These are phyloP conservation scores for Plasmodiophora brassicae DNA, from an alignment of 208 protist genomes.

Conservation along the genomic window DNA sequence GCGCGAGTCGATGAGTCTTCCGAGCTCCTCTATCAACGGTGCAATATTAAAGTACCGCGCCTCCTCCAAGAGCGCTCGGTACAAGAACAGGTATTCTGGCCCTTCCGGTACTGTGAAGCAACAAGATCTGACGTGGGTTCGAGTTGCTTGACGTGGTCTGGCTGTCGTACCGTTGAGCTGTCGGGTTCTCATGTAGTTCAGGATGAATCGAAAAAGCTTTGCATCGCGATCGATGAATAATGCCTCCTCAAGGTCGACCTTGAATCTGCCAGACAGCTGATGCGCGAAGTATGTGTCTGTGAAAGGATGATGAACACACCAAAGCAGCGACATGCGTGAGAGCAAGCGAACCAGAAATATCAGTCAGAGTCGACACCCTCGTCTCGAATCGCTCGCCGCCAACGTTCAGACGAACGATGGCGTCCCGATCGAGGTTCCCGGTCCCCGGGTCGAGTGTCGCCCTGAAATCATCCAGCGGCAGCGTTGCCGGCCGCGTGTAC, in stretches of 20 bases:
- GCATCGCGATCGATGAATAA: background rate
- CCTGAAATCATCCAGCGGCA: too few relatives aligned
- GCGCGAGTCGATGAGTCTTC: too few relatives aligned
- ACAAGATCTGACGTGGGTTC: background rate
- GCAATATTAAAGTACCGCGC: background rate
- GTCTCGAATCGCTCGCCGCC: background rate
- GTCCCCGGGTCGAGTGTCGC: too few relatives aligned
- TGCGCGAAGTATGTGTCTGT: slow-evolving; percentile 4
- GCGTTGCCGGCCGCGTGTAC: too few relatives aligned
- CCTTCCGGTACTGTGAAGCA: background rate
- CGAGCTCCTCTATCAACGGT: too few relatives aligned
- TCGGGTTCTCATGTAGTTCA: background rate
- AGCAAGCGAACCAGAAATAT: background rate
- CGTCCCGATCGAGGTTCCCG: background rate
- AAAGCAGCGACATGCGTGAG: background rate
- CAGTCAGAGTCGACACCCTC: background rate
- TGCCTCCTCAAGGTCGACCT: background rate
- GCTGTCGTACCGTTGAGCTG: background rate
- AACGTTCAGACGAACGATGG: background rate
- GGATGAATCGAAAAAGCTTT: background rate
- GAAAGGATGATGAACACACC: background rate
- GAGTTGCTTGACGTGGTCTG: background rate
- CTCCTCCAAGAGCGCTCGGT: background rate
- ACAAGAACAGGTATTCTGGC: background rate
- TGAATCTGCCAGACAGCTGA: background rate